Evolutionary conservation across 192 early-diverging fungal genomes (phyloP).

Genomic region (Coemansia sp.): DNA sequence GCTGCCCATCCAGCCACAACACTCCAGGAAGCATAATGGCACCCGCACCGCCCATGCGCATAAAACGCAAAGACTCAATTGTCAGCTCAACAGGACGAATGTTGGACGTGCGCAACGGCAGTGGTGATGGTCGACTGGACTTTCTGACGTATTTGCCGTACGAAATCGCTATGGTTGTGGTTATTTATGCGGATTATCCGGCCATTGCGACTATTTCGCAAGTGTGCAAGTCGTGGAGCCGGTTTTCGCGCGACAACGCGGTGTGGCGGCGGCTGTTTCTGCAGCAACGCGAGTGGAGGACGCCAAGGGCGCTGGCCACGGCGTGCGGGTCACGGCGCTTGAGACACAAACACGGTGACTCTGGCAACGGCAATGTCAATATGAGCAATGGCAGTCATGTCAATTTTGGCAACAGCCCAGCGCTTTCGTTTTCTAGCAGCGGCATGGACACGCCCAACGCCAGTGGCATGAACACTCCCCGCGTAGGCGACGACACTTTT

Average conservation of each 20-base stretch:
- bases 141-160: constrained; percentile 65
- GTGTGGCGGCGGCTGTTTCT: constrained; percentile 69
- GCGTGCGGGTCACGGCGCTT: constrained; percentile 5
- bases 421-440: too few relatives aligned
- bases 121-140: constrained; percentile 44
- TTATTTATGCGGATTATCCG: constrained; percentile 61
- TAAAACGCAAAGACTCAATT: constrained; percentile 52
- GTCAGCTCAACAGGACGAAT: constrained; percentile 25
- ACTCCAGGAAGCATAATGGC: neutral
- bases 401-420: neutral
- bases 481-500: constrained; percentile 26
- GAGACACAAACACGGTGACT: neutral
- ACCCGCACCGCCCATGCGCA: constrained; percentile 4
- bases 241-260: constrained; percentile 64
- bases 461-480: constrained; percentile 30
- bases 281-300: constrained; percentile 56
- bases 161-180: constrained; percentile 69
- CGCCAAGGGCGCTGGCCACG: constrained; percentile 31
- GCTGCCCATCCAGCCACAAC: constrained; percentile 6
- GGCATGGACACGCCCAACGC: constrained; percentile 1
- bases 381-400: neutral
- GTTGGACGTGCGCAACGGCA: neutral
- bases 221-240: constrained; percentile 68
- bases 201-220: constrained; percentile 59
- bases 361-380: neutral